phyloP scores from a whole-genome alignment of 306 rosid species.

The Quercus bicolor region DNA sequence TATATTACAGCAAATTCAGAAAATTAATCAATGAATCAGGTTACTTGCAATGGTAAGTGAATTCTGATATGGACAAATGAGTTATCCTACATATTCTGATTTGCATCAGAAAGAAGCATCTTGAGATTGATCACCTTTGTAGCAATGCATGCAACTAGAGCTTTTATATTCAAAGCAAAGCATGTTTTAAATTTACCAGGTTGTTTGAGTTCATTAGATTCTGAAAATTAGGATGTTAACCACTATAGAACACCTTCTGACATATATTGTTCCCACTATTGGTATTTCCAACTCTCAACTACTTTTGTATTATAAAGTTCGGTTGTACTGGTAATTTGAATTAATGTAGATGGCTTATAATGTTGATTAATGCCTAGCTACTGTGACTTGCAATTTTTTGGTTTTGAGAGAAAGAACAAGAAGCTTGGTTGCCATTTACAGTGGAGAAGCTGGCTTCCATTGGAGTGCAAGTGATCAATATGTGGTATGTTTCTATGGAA shows the following conservation, averaged over 20 bases:
- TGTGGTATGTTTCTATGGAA: neutral
- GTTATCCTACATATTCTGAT: neutral
- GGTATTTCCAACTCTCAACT: neutral
- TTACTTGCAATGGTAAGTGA: neutral
- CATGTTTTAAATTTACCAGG: neutral
- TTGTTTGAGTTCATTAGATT: neutral
- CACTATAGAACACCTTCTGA: neutral
- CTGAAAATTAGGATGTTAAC: neutral
- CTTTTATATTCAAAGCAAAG: neutral
- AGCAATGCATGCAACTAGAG: neutral
- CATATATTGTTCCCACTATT: neutral
- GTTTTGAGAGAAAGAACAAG: neutral
- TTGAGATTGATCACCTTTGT: neutral
- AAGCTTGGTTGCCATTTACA: neutral
- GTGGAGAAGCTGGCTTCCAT: neutral
- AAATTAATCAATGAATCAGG: neutral
- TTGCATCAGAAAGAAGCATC: neutral
- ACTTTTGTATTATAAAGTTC: neutral
- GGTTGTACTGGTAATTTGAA: neutral
- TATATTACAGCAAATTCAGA: no score
- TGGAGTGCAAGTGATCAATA: neutral
- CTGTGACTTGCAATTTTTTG: neutral
- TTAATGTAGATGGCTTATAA: neutral
- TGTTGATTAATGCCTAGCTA: neutral
- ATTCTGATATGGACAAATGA: neutral